Evolutionary conservation across 345 rosid genomes (phyloP), one percentile per base, ranked within the genome.

Genomic region (Gynandropsis gynandra): DNA sequence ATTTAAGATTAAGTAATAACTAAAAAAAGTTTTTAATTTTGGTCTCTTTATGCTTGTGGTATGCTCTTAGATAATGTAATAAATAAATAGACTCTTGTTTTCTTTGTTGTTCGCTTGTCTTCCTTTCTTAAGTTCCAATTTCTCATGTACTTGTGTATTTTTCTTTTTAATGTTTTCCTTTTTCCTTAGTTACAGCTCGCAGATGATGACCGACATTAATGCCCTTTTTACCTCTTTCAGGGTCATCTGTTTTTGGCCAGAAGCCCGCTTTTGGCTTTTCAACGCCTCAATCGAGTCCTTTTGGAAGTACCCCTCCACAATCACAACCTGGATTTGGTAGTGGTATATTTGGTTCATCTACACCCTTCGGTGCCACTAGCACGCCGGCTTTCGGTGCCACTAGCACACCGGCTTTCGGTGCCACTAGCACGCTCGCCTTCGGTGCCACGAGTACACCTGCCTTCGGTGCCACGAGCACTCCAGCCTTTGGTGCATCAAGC

Each of bases 181-280:
- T 35, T 51, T 10, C 19, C 8, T 52, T 40, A 49, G 9, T 41
- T 19, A 37, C 12, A 45, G 38, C 16, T 16, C 50, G 39, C 12
- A 16, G 39, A 4, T 36, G 16, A 13, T 53, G 53, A 57, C 31
- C 9, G 4, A 13, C 46, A 34, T 41, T 40, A 45, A 24, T 24
- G 29, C 29, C 5, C 51, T 42, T 42, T 39, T 7, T 56, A 35
- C 50, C 50, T 37, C 35, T 41, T 48, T 24, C 54, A 87, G 96
- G 83, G 10, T 58, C 81, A 55, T 76, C 90, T 64, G 57, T 59
- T 14, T 85, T 81, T 53, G 94, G 97, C 45, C 93, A 87, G 67
- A 85, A 82, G 66, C 62, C 85, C 65, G 70, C 75, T 36, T 87
- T 87, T 70, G 93, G 93, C 58, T 79, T 85, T 69, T 75, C 98